phyloP scores from a whole-genome alignment of 2,329 filamentous ascomycete genomes.

The Trichoderma sp. region DNA sequence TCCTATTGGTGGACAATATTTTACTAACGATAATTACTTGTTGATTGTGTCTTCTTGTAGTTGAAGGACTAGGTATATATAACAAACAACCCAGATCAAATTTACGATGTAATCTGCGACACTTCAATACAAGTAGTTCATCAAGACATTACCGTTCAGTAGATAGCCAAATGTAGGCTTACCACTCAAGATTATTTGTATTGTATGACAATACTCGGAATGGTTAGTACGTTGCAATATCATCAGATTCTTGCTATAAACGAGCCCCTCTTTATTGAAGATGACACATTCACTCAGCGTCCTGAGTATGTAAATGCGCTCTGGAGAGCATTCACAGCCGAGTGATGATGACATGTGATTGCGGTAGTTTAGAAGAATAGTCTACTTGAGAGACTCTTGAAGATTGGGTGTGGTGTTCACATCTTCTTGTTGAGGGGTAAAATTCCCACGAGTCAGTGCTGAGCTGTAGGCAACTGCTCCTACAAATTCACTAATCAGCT shows the following conservation, averaged over 20 bases:
- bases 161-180: not conserved
- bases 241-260: not conserved
- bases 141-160: not conserved
- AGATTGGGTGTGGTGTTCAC: not conserved
- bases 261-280: not conserved
- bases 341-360: not conserved
- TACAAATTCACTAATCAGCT: not conserved
- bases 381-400: not conserved
- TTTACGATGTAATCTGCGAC: not conserved
- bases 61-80: not conserved
- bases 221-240: not conserved
- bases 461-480: not conserved
- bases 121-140: not conserved
- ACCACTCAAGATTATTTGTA: not conserved
- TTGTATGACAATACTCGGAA: not conserved
- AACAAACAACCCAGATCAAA: not conserved
- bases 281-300: not conserved
- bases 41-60: not conserved
- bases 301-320: not conserved
- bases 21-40: not conserved
- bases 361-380: not conserved
- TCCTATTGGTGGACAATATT: not conserved
- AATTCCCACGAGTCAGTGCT: not conserved
- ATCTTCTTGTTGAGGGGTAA: not conserved
- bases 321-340: not conserved